A percentile compares a stretch with the other conserved stretches of the same genome.
Evolutionary conservation across 345 rosid species (phyloP).

Genomic region (Lagerstroemia speciosa): DNA sequence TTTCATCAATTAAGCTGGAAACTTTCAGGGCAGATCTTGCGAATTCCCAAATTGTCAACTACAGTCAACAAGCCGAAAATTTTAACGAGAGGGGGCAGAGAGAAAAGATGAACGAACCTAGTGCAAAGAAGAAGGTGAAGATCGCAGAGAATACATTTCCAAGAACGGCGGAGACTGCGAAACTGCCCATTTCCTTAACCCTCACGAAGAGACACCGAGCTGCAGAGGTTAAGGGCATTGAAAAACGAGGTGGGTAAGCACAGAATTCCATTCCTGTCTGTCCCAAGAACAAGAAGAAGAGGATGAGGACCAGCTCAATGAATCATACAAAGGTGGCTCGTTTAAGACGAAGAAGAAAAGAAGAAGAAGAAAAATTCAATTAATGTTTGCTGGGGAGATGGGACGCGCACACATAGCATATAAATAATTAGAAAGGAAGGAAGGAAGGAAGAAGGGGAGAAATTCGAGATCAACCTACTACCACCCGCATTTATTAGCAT

Average conservation of each 20-base stretch:
- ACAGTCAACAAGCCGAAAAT: conserved; percentile 6
- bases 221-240: conserved; percentile 27
- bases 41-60: neutral
- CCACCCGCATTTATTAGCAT: neutral
- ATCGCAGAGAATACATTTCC: conserved; percentile 87
- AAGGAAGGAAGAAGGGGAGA: neutral
- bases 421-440: neutral
- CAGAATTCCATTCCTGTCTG: conserved; percentile 35
- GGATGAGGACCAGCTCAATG: neutral
- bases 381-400: neutral
- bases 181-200: conserved; percentile 50
- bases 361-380: neutral
- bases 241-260: conserved; percentile 47
- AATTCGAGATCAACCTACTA: neutral
- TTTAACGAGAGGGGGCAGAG: neutral
- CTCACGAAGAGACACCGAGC: conserved; percentile 48
- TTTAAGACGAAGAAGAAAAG: neutral
- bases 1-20: neutral
- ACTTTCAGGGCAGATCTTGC: neutral
- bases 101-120: conserved; percentile 42
- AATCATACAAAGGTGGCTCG: neutral
- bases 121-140: conserved; percentile 93
- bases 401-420: neutral
- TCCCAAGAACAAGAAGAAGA: neutral
- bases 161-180: conserved; percentile 64